These are phyloP conservation scores for Pseudevernia furfuracea DNA, from an alignment of 495 filamentous ascomycete genomes.

Conservation along the genomic window DNA sequence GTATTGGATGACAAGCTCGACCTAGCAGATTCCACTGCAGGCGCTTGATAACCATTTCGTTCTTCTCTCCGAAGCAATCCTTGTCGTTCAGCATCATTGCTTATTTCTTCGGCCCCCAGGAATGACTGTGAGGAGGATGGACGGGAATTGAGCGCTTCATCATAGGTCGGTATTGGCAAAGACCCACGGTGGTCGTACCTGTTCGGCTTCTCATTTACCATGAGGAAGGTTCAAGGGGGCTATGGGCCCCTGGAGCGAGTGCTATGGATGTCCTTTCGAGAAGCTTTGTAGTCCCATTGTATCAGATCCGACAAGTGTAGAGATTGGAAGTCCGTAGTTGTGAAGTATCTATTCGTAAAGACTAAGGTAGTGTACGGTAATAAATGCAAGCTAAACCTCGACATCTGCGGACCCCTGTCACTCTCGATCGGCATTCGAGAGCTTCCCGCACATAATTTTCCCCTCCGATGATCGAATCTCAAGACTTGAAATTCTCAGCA, in stretches of 20 bases:
- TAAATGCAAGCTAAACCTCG: no score
- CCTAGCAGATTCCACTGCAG: constrained; percentile 64
- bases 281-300: constrained; percentile 12
- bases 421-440: background rate
- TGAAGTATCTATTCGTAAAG: background rate
- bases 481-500: background rate
- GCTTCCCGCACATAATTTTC: background rate
- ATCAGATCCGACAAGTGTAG: background rate
- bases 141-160: constrained; percentile 69
- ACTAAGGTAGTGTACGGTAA: no score
- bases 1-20: constrained; percentile 51
- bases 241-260: background rate
- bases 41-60: constrained; percentile 56
- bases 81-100: constrained; percentile 56
- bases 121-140: constrained; percentile 57
- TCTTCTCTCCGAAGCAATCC: constrained; percentile 39
- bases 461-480: background rate
- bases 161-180: constrained; percentile 88
- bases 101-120: constrained; percentile 45
- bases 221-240: constrained; percentile 23
- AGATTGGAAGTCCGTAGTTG: background rate
- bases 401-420: constrained; percentile 4
- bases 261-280: constrained; percentile 4
- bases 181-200: constrained; percentile 44
- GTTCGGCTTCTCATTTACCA: constrained; percentile 53